Evolutionary conservation across 2,329 filamentous ascomycete species (phyloP), one percentile per base, ranked within the genome.

Genomic region (Neonectria coccinea): DNA sequence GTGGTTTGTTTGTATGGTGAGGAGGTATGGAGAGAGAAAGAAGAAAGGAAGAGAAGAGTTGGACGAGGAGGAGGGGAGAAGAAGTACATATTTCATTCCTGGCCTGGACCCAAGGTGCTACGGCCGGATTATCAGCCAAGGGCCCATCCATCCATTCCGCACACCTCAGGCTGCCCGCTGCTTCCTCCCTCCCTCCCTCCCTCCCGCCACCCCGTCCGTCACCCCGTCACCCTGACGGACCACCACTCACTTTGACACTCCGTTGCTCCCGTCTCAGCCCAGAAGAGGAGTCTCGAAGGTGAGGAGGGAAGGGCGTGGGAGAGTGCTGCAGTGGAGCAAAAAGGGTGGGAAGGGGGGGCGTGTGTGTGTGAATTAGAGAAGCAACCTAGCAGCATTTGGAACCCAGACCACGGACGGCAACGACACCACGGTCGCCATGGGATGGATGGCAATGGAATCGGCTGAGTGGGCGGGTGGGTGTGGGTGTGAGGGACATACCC

Each of bases 21-120:
- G 60, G 64, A 70, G 66, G 67, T 66, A 64, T 73, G 69, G 60
- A 56, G 55, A 64, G 54, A 58, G 64, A 62, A 53, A 57, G 59
- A 62, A 61, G 51, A 59, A 60, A 57, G 45, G 52, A 67, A 56
- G 57, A 56, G 53, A 50, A 66, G 41, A 55, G 36, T 25, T 53
- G 44, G 52, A 55, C 41, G 59, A 64, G 65, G 45, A 56, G 56
- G 61, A 64, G 66, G 64, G 66, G 64, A 70, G 70, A 67, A 67
- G 50, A 67, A 71, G 59, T 70, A 73, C 52, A 67, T 69, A 70
- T 70, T 70, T 67, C 62, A 69, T 59, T 52, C 65, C 56, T 42
- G 39, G 39, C 10, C 36, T 16, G 12, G 33, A 11, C 4, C 31
- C 12, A 14, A 16, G 33, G 39, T 5, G 25, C 25, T 25, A 65